Percentiles rank a stretch among this genome's conserved stretches.
phyloP scores from a whole-genome alignment of 2,329 filamentous ascomycete species.

The Zymoseptoria tritici region DNA sequence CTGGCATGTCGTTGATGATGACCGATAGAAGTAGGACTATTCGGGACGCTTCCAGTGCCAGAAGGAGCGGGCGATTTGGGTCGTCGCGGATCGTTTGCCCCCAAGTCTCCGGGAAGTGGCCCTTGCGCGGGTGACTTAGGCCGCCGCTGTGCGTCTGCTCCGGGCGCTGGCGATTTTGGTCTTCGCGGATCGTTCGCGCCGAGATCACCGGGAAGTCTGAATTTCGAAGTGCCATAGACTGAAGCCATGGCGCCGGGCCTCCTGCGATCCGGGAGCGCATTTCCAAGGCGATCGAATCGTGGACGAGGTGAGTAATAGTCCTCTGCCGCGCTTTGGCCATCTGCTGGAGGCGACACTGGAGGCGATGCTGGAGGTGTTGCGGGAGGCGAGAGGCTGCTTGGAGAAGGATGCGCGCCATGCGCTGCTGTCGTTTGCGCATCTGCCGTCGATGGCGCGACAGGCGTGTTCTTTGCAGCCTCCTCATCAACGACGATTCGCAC shows the following conservation, averaged over 20 bases:
- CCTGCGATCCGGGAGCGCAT: constrained; percentile 21
- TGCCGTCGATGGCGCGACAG: background rate
- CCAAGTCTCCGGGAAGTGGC: constrained; percentile 26
- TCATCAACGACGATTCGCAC: background rate
- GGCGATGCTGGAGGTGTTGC: constrained; percentile 23
- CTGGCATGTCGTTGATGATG: constrained; percentile 19
- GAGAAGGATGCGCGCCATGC: background rate
- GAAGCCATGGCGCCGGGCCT: constrained; percentile 25
- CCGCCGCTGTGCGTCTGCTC: constrained; percentile 24
- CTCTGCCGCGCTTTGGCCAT: background rate
- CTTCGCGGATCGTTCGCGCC: constrained; percentile 30
- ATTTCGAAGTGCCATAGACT: constrained; percentile 21
- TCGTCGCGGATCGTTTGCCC: constrained; percentile 25
- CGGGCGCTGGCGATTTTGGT: constrained; percentile 25
- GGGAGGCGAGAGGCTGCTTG: constrained; percentile 13
- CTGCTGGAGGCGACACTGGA: constrained; percentile 15
- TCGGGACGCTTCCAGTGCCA: constrained; percentile 14
- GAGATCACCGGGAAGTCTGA: constrained; percentile 31
- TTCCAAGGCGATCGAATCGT: constrained; percentile 25
- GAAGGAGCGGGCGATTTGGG: constrained; percentile 11
- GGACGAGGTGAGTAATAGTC: constrained; percentile 24
- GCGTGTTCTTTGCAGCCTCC: background rate
- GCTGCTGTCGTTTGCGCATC: background rate
- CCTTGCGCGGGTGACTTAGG: constrained; percentile 25
- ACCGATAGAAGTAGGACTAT: constrained; percentile 22